Conservation (phyloP, 2,329 filamentous ascomycete genomes). For the Fusarium sp. region DNA sequence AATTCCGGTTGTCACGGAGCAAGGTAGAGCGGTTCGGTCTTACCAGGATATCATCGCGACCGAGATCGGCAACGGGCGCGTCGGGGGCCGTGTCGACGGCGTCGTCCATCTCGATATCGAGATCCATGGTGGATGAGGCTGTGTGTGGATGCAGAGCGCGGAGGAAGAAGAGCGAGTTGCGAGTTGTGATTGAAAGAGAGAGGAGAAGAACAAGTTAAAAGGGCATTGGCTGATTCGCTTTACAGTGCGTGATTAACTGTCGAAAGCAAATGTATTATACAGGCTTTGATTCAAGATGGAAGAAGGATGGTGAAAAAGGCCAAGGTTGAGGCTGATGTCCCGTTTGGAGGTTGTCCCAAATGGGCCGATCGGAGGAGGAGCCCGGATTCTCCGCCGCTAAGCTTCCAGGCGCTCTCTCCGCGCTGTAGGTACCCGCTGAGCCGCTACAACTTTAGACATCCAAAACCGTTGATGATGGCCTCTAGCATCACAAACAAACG, state of each 20-base stretch:
- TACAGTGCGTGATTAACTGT: neutral
- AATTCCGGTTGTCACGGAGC: slow-evolving; percentile 18
- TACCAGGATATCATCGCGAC: slow-evolving; percentile 55
- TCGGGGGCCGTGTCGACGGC: slow-evolving; percentile 56
- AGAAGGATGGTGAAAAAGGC: neutral
- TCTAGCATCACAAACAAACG: neutral
- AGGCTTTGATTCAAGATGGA: neutral
- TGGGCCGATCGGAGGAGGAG: slow-evolving; percentile 27
- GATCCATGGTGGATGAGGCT: slow-evolving; percentile 66
- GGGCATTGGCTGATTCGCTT: neutral
- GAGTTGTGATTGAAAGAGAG: neutral
- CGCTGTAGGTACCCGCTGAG: neutral
- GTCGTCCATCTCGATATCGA: slow-evolving; percentile 79
- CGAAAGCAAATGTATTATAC: neutral
- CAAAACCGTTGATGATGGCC: neutral
- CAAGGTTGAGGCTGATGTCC: slow-evolving; percentile 25
- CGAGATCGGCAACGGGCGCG: slow-evolving; percentile 43
- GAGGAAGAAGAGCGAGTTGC: neutral
- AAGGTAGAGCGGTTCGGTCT: slow-evolving; percentile 12
- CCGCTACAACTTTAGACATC: neutral
- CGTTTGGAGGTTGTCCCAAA: neutral
- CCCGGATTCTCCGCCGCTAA: slow-evolving; percentile 32
- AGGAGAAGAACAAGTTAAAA: neutral
- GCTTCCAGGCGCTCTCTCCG: neutral
- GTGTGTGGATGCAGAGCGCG: neutral